Conservation (phyloP, 345 rosid species). For the Citrus unshiu region DNA sequence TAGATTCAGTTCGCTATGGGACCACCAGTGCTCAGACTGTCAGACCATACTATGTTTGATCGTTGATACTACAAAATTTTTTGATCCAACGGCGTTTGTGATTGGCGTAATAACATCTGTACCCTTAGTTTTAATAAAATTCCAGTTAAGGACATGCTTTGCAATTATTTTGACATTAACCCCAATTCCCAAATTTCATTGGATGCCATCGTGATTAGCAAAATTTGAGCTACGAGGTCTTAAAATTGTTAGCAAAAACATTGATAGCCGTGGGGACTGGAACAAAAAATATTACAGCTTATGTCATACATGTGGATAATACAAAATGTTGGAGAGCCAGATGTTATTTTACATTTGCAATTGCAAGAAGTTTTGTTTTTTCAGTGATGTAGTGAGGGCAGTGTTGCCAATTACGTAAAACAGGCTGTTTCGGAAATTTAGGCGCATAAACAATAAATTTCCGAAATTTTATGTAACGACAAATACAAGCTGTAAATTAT, state of each 20-base stretch:
- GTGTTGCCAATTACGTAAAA: neutral
- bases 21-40: neutral
- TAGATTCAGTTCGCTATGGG: neutral
- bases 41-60: neutral
- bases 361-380: too few species aligned
- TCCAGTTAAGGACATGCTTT: too few species aligned
- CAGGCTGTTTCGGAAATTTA: constrained; percentile 14
- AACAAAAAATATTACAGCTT: too few species aligned
- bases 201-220: too few species aligned
- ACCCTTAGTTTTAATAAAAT: neutral
- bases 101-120: neutral
- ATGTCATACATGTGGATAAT: too few species aligned
- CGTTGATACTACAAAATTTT: neutral
- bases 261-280: too few species aligned
- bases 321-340: too few species aligned
- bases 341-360: too few species aligned
- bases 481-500: constrained; percentile 7
- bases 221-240: too few species aligned
- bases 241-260: neutral
- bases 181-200: neutral
- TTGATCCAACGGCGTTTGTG: neutral
- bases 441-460: constrained; percentile 8
- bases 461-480: constrained; percentile 12
- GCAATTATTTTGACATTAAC: too few species aligned
- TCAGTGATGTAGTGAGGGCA: neutral